Evolutionary conservation across 768 basidiomycete genomes (phyloP), one percentile per base, ranked within the genome.

Genomic region (Phaffia australis): DNA sequence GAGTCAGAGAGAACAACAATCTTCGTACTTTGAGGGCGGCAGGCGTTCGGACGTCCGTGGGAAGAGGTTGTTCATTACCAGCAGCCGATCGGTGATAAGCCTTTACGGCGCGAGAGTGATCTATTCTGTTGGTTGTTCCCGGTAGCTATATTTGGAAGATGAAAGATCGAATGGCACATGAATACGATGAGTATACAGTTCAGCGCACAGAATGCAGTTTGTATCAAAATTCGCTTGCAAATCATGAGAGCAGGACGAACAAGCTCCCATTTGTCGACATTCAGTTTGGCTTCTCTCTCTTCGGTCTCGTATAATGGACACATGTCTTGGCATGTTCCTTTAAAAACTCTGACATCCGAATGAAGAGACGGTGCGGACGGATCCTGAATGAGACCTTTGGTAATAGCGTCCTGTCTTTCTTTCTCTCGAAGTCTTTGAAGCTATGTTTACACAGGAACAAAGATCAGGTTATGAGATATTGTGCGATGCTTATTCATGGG

Each of bases 281-380:
- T 88, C 74, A 88, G 88, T 74, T 92, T 88, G 69, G 85, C 82
- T 75, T 97, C 90, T 48, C 94, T 82, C 70, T 90, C 82, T 75
- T 94, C 92, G 30, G 88, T 82, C 76, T 98, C 94, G 73, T 89
- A 95, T 51, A 87, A 83, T 2, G 93, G 92, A 74, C 93, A 97
- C 91, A 97, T 95, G 68, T 88, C 86, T 78, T 81, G 77, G 73
- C 94, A 98, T 1, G 90, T 93, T 27, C 93, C 93, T 18, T 88
- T 83, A 74, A 97, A 86, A n/a, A 86, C 86, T 64, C 93, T 91
- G 21, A 93, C 92, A 70, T 94, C 86, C 71, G 88, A 88, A 2
- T 95, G 81, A 18, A 86, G 81, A 73, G 87, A 86, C 1, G 87
- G 84, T 14, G 85, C 85, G 51, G 81, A 73, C 0, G 91, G 92